Percentiles rank a stretch among this genome's conserved stretches.
Conservation (phyloP, 192 early-diverging fungal genomes). For the Umbelopsis vinacea region DNA sequence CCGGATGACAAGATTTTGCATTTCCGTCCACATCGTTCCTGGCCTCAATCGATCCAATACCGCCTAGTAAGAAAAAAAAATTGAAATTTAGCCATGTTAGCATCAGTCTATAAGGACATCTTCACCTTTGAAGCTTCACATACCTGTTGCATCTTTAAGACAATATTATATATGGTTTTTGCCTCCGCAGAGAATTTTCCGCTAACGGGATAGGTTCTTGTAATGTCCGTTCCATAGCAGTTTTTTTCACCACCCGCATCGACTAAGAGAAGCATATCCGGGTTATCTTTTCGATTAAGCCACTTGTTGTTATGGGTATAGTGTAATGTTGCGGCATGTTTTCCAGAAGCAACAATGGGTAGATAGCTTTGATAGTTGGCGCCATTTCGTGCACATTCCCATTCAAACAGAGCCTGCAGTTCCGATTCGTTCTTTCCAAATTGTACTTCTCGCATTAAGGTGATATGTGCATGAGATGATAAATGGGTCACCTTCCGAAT, state of each 20-base stretch:
- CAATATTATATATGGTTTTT: slow-evolving; percentile 82
- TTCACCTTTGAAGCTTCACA: not conserved
- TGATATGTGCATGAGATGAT: slow-evolving; percentile 76
- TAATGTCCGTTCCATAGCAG: slow-evolving; percentile 93
- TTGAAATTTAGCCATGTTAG: not conserved
- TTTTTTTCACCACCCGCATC: slow-evolving; percentile 84
- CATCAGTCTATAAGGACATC: not conserved
- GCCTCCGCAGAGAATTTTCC: slow-evolving; percentile 73
- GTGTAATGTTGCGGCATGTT: slow-evolving; percentile 83
- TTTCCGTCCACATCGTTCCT: slow-evolving; percentile 87
- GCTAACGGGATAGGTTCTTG: slow-evolving; percentile 84
- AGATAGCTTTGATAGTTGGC: slow-evolving; percentile 81
- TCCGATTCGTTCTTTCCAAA: slow-evolving; percentile 71
- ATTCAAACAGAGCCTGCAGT: slow-evolving; percentile 81
- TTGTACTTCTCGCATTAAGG: slow-evolving; percentile 75
- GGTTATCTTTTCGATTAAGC: slow-evolving; percentile 40
- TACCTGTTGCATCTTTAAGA: slow-evolving; percentile 78
- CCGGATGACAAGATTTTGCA: slow-evolving; percentile 77
- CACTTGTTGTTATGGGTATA: slow-evolving; percentile 77
- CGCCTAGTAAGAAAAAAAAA: slow-evolving; percentile 39
- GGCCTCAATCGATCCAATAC: slow-evolving; percentile 73
- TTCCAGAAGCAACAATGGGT: slow-evolving; percentile 82
- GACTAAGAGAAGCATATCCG: slow-evolving; percentile 70
- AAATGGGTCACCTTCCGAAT: slow-evolving; percentile 80
- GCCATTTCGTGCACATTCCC: slow-evolving; percentile 68